These are phyloP conservation scores for Serendipita sp. DNA, from an alignment of 768 basidiomycete species.

Conservation along the genomic window DNA sequence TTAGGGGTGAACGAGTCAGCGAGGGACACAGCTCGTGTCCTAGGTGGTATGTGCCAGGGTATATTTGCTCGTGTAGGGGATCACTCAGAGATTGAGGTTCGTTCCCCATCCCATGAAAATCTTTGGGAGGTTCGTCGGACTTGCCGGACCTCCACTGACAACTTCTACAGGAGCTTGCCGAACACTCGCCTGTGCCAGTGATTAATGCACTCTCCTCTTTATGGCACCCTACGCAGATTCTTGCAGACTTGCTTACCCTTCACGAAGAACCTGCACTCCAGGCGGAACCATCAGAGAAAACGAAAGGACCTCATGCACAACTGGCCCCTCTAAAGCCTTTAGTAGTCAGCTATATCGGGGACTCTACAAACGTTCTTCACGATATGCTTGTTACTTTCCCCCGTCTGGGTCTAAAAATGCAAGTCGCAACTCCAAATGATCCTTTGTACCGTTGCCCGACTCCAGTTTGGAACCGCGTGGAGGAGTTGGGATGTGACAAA, in stretches of 20 bases:
- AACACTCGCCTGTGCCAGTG: constrained; percentile 83
- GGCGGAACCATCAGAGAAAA: not conserved
- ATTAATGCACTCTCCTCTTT: constrained; percentile 89
- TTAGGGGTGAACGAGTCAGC: constrained; percentile 86
- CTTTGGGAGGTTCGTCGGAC: not conserved
- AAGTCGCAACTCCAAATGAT: constrained; percentile 63
- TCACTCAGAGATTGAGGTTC: constrained; percentile 83
- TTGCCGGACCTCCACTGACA: not conserved
- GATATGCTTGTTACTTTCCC: constrained; percentile 96
- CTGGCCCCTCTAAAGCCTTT: constrained; percentile 53
- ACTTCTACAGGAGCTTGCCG: constrained; percentile 57
- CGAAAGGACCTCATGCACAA: constrained; percentile 11
- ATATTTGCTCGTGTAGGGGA: constrained; percentile 92
- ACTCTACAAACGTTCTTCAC: constrained; percentile 87
- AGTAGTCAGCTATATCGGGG: constrained; percentile 86
- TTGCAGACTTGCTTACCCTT: constrained; percentile 84
- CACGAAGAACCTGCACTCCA: constrained; percentile 34
- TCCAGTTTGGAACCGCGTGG: constrained; percentile 68
- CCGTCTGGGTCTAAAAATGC: constrained; percentile 72
- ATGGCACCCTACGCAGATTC: constrained; percentile 92
- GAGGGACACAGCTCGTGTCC: constrained; percentile 71
- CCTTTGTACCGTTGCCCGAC: constrained; percentile 46
- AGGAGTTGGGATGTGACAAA: constrained; percentile 56
- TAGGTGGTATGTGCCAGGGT: constrained; percentile 91
- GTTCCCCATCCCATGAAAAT: constrained; percentile 12